phyloP scores from a whole-genome alignment of 2,329 filamentous ascomycete species.

The Juglanconis oblonga region DNA sequence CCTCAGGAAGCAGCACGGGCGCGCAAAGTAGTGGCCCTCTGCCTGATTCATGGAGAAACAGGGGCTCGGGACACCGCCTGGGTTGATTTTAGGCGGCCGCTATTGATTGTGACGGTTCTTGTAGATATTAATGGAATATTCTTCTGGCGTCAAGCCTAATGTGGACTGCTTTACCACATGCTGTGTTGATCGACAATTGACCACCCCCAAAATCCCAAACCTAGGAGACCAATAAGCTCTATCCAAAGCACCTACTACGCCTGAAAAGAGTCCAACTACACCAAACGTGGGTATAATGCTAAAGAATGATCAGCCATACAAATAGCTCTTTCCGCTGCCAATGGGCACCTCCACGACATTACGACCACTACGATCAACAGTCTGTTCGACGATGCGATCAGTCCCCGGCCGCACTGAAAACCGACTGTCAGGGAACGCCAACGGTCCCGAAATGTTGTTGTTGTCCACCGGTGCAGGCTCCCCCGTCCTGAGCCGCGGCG shows the following conservation, averaged over 20 bases:
- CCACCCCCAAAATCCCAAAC: neutral
- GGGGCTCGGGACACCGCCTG: slow-evolving; percentile 61
- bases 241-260: neutral
- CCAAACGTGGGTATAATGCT: neutral
- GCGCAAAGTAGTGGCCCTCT: slow-evolving; percentile 45
- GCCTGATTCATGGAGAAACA: slow-evolving; percentile 61
- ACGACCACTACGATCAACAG: neutral
- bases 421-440: slow-evolving; percentile 18
- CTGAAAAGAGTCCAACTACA: neutral
- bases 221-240: neutral
- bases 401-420: slow-evolving; percentile 16
- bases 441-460: slow-evolving; percentile 29
- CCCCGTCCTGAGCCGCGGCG: slow-evolving; percentile 31
- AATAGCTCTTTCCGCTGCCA: slow-evolving; percentile 32
- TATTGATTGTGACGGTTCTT: neutral
- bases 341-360: slow-evolving; percentile 28
- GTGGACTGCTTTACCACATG: slow-evolving; percentile 6
- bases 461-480: slow-evolving; percentile 25
- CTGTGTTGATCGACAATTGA: neutral
- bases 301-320: slow-evolving; percentile 29
- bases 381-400: slow-evolving; percentile 19
- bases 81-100: slow-evolving; percentile 36
- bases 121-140: slow-evolving; percentile 8
- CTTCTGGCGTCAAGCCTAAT: slow-evolving; percentile 12
- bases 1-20: slow-evolving; percentile 39